Evolutionary conservation across 2,329 filamentous ascomycete species (phyloP).

Genomic region (Verticillium dahliae): DNA sequence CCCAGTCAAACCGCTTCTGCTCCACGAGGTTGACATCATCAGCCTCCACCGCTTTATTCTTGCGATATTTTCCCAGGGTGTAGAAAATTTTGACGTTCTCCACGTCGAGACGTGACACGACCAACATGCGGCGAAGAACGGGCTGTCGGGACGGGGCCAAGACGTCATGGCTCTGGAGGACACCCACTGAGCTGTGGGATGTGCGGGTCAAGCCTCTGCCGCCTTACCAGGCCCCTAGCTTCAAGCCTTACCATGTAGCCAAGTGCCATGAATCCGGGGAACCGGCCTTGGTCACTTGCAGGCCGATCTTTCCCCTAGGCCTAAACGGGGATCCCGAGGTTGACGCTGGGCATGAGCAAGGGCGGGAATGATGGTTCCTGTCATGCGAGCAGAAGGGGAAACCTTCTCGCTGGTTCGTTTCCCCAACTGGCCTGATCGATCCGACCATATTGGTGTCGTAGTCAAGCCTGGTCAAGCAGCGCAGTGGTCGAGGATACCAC

Average conservation of each 20-base stretch:
- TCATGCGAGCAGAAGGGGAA: neutral
- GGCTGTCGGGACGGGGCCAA: neutral
- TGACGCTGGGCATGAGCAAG: neutral
- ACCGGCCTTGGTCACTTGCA: neutral
- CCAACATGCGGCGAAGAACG: neutral
- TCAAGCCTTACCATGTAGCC: neutral
- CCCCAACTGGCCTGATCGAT: neutral
- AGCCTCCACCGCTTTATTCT: neutral
- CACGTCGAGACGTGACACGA: neutral
- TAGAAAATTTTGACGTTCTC: neutral
- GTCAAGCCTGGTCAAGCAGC: neutral
- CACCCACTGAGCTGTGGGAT: neutral
- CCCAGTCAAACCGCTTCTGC: neutral
- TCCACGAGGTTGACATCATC: neutral
- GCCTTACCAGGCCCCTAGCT: neutral
- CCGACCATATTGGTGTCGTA: neutral
- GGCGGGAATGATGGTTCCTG: neutral
- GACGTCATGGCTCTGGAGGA: neutral
- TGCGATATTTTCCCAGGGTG: neutral
- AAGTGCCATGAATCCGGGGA: neutral
- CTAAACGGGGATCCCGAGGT: neutral
- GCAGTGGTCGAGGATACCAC: neutral
- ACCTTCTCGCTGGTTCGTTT: neutral
- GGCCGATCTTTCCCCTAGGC: neutral
- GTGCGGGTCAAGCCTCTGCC: neutral